Percentiles rank a stretch among this genome's conserved stretches.
Evolutionary conservation across 306 rosid genomes (phyloP).

Genomic region (Dryas drummondii): DNA sequence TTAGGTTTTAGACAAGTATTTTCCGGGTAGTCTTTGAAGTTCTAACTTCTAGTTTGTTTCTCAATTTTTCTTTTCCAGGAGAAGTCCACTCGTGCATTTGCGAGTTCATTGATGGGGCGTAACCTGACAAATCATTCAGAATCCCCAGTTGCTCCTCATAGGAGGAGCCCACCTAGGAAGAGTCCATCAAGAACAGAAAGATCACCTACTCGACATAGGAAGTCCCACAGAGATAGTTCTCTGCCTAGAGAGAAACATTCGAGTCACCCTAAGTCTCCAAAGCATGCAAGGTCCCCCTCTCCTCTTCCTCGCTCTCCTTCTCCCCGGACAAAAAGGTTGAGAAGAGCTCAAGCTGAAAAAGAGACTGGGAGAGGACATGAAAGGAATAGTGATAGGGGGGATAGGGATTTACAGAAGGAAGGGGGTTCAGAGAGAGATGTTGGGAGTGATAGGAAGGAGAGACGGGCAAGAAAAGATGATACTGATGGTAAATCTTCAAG

Average conservation of each 20-base stretch:
- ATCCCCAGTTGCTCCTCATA: conserved; percentile 28
- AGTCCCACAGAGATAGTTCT: conserved; percentile 28
- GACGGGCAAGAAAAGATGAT: conserved; percentile 36
- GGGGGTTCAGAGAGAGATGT: conserved; percentile 49
- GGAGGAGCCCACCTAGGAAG: conserved; percentile 26
- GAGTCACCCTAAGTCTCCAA: conserved; percentile 26
- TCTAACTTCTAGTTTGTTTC: not conserved
- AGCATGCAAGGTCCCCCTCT: conserved; percentile 31
- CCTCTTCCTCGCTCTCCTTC: conserved; percentile 49
- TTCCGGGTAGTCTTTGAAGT: not conserved
- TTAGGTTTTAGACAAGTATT: not conserved
- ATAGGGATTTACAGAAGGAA: conserved; percentile 31
- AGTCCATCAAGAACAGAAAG: conserved; percentile 38
- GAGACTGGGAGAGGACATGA: conserved; percentile 25
- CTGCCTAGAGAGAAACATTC: conserved; percentile 38
- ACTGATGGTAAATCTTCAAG: conserved; percentile 46
- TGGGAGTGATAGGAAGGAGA: conserved; percentile 50
- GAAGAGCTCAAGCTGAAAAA: conserved; percentile 40
- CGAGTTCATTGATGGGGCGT: conserved; percentile 29
- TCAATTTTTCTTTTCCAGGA: not conserved
- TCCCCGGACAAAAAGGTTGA: conserved; percentile 57
- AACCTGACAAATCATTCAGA: conserved; percentile 8
- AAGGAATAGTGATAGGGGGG: conserved; percentile 27
- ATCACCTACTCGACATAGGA: conserved; percentile 43
- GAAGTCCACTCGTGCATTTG: not conserved